Evolutionary conservation across 2,329 filamentous ascomycete species (phyloP).

Genomic region (Neoscytalidium dimidiatum): DNA sequence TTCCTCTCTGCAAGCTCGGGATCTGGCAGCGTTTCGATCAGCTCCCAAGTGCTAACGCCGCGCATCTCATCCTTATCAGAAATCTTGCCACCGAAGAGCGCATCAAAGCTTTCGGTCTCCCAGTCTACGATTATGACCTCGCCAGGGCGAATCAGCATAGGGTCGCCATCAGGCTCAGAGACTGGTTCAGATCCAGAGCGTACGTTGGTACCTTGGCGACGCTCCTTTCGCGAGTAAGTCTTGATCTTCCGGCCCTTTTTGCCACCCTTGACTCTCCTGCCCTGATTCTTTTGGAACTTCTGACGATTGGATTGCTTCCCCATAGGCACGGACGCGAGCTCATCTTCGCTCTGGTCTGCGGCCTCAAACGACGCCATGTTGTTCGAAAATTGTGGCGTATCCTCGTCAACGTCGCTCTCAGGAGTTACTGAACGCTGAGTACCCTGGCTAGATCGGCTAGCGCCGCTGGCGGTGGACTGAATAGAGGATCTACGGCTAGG

Average conservation of each 20-base stretch:
- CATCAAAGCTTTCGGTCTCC: conserved; percentile 68
- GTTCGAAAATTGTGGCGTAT: conserved; percentile 30
- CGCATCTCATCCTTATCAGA: conserved; percentile 53
- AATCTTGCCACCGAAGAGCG: conserved; percentile 60
- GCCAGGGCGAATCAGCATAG: conserved; percentile 72
- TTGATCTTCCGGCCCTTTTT: conserved; percentile 36
- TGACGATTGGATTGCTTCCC: conserved; percentile 32
- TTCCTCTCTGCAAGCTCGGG: conserved; percentile 65
- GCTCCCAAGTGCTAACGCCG: conserved; percentile 62
- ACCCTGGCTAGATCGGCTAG: not conserved
- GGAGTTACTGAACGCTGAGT: conserved; percentile 8
- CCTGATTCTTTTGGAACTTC: conserved; percentile 27
- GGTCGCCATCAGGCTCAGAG: conserved; percentile 47
- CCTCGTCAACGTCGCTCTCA: conserved; percentile 35
- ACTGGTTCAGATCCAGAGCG: conserved; percentile 26
- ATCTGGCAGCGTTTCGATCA: conserved; percentile 56
- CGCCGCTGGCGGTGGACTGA: conserved; percentile 29
- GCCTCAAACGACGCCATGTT: conserved; percentile 32
- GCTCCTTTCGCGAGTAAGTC: conserved; percentile 32
- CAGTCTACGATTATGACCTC: conserved; percentile 90
- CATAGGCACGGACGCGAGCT: conserved; percentile 29
- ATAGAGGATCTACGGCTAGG: conserved; percentile 37
- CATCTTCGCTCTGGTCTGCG: conserved; percentile 38
- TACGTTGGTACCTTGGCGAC: not conserved
- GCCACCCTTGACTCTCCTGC: conserved; percentile 27